A percentile compares a stretch with the other conserved stretches of the same genome.
Evolutionary conservation across 176 grass and related monocot genomes (phyloP).

Genomic region (Calamus simplicifolius): DNA sequence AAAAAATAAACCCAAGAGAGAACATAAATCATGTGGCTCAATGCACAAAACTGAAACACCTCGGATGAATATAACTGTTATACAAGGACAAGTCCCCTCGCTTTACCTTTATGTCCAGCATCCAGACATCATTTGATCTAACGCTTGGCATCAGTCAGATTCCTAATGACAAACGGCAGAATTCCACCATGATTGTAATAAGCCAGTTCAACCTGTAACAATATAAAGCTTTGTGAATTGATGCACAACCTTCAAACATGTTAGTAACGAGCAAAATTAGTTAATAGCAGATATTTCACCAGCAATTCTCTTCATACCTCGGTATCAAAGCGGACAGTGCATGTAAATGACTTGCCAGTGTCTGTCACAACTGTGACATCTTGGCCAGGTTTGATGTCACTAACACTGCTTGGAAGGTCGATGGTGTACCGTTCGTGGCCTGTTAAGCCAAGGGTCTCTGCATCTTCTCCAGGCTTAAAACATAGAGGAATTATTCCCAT

Average conservation of each 20-base stretch:
- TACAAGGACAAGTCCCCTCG: too few relatives aligned
- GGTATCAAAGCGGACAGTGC: constrained; percentile 66
- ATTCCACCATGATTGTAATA: constrained; percentile 97
- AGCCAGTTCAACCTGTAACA: constrained; percentile 66
- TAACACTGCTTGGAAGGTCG: too few relatives aligned
- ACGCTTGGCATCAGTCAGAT: constrained; percentile 41
- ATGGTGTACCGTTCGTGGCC: constrained; percentile 83
- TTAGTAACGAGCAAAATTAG: too few relatives aligned
- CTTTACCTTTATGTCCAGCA: too few relatives aligned
- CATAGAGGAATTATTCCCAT: constrained; percentile 95
- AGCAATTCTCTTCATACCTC: constrained; percentile 41
- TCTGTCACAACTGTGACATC: constrained; percentile 59
- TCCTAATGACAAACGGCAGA: constrained; percentile 82
- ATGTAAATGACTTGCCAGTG: constrained; percentile 72
- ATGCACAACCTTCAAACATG: too few relatives aligned
- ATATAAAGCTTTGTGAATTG: neutral
- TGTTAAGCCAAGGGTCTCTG: constrained; percentile 79
- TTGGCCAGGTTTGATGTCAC: too few relatives aligned
- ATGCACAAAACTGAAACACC: too few relatives aligned
- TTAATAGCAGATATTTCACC: too few relatives aligned
- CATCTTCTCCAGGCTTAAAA: constrained; percentile 81
- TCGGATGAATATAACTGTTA: too few relatives aligned
- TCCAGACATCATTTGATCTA: constrained; percentile 3
- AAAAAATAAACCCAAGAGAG: too few relatives aligned
- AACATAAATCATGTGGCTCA: too few relatives aligned